A percentile compares a stretch with the other conserved stretches of the same genome.
phyloP scores from a whole-genome alignment of 1,284 basidiomycete species.

The Coniferiporia sulphurascens region DNA sequence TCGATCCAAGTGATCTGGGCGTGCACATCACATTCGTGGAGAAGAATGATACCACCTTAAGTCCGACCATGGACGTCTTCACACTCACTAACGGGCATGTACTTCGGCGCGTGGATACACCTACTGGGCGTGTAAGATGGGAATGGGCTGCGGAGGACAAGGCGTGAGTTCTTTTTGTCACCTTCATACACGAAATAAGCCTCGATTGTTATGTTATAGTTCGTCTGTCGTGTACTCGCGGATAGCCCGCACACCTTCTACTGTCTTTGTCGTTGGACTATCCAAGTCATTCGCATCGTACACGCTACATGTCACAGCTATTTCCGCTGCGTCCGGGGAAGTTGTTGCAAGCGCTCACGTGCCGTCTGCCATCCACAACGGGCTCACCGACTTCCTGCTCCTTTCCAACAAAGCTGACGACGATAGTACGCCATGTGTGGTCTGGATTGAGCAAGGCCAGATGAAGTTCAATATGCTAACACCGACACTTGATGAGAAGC shows the following conservation, averaged over 20 bases:
- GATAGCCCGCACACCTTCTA: slow-evolving; percentile 45
- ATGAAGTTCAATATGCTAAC: slow-evolving; percentile 51
- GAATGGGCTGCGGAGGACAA: slow-evolving; percentile 60
- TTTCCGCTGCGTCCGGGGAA: slow-evolving; percentile 53
- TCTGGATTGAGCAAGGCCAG: slow-evolving; percentile 63
- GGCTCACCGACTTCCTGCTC: slow-evolving; percentile 38
- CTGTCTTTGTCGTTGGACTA: slow-evolving; percentile 67
- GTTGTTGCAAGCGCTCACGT: slow-evolving; percentile 48
- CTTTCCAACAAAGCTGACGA: slow-evolving; percentile 28
- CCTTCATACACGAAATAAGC: background rate
- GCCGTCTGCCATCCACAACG: slow-evolving; percentile 51
- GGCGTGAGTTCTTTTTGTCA: slow-evolving; percentile 35
- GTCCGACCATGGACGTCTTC: slow-evolving; percentile 40
- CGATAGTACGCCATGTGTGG: slow-evolving; percentile 36
- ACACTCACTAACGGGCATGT: slow-evolving; percentile 58
- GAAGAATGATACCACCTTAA: slow-evolving; percentile 20
- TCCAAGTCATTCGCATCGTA: slow-evolving; percentile 58
- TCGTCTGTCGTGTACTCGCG: slow-evolving; percentile 62
- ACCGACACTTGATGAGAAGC: slow-evolving; percentile 48
- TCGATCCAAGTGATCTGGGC: slow-evolving; percentile 48
- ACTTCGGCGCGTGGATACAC: slow-evolving; percentile 43
- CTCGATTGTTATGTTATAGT: slow-evolving; percentile 31
- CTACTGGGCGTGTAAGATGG: slow-evolving; percentile 54
- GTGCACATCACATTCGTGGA: slow-evolving; percentile 36
- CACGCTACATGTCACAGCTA: slow-evolving; percentile 59